These are phyloP conservation scores for Asterochloris sp. DNA, from an alignment of 139 green algal species.

Conservation along the genomic window DNA sequence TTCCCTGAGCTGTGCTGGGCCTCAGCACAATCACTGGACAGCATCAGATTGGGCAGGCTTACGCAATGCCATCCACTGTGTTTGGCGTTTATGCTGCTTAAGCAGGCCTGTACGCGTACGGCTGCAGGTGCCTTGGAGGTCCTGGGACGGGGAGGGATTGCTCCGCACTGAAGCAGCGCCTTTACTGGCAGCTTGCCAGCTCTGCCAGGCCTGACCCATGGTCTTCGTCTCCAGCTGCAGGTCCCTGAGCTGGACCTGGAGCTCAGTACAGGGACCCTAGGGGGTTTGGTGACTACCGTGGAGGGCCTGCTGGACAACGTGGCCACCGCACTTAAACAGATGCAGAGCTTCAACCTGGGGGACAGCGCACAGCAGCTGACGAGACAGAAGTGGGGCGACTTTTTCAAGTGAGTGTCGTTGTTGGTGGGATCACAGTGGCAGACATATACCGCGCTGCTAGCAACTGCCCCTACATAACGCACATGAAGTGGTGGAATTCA, in stretches of 20 bases:
- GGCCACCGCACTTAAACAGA: background rate
- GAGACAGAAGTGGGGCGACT: conserved; percentile 3
- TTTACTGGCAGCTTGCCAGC: too few species aligned
- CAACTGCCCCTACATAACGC: background rate
- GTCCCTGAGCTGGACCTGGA: conserved; percentile 62
- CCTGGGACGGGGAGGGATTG: too few species aligned
- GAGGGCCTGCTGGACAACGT: conserved; percentile 40
- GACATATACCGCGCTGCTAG: conserved; percentile 13
- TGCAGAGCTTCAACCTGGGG: conserved; percentile 44
- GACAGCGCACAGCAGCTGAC: conserved; percentile 31
- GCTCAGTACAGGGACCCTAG: conserved; percentile 47
- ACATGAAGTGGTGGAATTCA: background rate
- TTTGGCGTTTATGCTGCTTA: too few species aligned
- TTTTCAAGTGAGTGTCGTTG: background rate
- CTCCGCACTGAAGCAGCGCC: too few species aligned
- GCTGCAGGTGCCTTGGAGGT: too few species aligned
- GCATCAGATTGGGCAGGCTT: too few species aligned
- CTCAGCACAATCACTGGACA: too few species aligned
- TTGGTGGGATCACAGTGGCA: background rate
- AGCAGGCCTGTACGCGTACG: too few species aligned
- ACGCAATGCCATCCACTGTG: too few species aligned
- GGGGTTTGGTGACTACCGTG: conserved; percentile 62
- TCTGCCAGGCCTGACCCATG: too few species aligned
- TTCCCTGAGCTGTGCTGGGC: too few species aligned
- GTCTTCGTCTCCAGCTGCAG: background rate